These are phyloP conservation scores for Fusarium buxicola DNA, from an alignment of 2,329 filamentous ascomycete genomes.

Conservation along the genomic window DNA sequence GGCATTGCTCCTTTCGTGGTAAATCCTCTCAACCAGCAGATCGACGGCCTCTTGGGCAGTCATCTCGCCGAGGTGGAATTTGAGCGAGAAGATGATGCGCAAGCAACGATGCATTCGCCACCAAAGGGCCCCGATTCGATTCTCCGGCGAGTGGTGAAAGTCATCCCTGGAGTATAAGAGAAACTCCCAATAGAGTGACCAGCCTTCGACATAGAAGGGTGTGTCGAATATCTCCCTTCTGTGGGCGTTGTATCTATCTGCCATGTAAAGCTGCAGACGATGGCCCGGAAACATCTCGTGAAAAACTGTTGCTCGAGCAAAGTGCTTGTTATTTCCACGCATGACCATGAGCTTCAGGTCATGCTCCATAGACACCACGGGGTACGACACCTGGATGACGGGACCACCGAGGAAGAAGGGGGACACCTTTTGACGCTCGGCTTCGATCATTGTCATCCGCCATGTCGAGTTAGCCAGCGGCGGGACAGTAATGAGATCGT, in stretches of 20 bases:
- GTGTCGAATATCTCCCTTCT: constrained; percentile 31
- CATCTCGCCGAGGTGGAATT: constrained; percentile 33
- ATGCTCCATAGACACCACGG: constrained; percentile 25
- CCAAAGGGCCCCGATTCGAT: constrained; percentile 31
- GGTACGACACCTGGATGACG: constrained; percentile 26
- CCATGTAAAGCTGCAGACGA: constrained; percentile 32
- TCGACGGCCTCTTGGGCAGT: constrained; percentile 33
- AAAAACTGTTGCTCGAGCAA: constrained; percentile 24
- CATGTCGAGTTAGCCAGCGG: constrained; percentile 30
- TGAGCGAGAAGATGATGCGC: constrained; percentile 22
- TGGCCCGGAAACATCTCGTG: constrained; percentile 36
- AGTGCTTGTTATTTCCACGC: constrained; percentile 32
- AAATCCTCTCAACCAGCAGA: constrained; percentile 11
- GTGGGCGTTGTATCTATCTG: constrained; percentile 27
- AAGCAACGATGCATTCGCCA: constrained; percentile 35
- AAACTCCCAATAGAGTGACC: constrained; percentile 38
- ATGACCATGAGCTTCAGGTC: constrained; percentile 36
- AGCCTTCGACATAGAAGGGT: constrained; percentile 30
- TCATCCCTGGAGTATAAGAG: constrained; percentile 28
- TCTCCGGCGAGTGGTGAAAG: constrained; percentile 28
- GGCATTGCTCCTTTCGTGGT: constrained; percentile 29
- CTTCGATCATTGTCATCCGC: constrained; percentile 34
- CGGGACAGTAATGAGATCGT: constrained; percentile 26
- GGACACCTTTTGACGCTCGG: constrained; percentile 25
- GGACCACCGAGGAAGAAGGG: constrained; percentile 31